phyloP scores from a whole-genome alignment of 2,329 filamentous ascomycete species.

The Metarhizium humberi region DNA sequence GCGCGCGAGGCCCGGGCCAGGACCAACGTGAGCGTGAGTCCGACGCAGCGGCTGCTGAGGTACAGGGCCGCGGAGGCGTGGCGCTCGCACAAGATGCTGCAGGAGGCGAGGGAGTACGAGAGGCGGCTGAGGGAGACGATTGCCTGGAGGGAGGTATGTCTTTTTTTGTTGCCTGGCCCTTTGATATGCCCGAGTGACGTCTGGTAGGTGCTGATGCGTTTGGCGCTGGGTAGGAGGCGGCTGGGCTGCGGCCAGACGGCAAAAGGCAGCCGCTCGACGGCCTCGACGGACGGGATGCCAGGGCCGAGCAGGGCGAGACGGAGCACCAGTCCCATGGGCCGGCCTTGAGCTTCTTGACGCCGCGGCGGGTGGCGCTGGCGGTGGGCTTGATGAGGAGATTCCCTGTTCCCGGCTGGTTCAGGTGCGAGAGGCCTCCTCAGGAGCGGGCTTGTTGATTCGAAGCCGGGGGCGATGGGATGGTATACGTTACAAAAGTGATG shows the following conservation, averaged over 20 bases:
- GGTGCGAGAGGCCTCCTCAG: background rate
- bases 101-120: constrained; percentile 17
- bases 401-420: constrained; percentile 9
- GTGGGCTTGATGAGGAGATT: constrained; percentile 21
- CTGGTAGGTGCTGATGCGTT: too few relatives aligned
- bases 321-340: background rate
- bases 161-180: too few relatives aligned
- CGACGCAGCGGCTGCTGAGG: constrained; percentile 30
- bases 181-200: too few relatives aligned
- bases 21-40: constrained; percentile 15
- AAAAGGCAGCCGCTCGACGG: too few relatives aligned
- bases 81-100: constrained; percentile 23
- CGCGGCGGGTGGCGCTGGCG: constrained; percentile 18
- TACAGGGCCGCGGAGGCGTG: constrained; percentile 33
- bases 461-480: too few relatives aligned
- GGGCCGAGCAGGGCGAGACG: background rate
- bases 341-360: constrained; percentile 13
- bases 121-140: constrained; percentile 5
- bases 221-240: too few relatives aligned
- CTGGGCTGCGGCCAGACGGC: too few relatives aligned
- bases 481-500: too few relatives aligned
- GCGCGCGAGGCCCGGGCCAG: background rate
- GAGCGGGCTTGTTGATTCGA: background rate
- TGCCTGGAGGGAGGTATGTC: background rate
- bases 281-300: background rate